Conservation (phyloP, 1,284 basidiomycete species). For the Macrocystidia cucumis region DNA sequence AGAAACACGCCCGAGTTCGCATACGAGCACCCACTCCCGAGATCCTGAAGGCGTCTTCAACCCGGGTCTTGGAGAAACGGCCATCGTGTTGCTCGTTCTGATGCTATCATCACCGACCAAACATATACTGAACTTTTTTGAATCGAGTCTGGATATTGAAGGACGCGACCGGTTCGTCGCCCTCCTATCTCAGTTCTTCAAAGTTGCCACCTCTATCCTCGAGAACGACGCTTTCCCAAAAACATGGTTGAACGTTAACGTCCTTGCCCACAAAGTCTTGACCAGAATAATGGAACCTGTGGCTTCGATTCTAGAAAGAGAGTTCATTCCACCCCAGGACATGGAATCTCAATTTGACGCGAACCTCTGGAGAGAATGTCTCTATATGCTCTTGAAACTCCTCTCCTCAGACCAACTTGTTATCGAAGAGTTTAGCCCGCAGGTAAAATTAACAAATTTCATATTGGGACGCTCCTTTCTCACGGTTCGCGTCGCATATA, state of each 20-base stretch:
- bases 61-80: conserved; percentile 80
- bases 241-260: conserved; percentile 90
- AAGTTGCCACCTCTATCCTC: conserved; percentile 77
- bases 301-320: conserved; percentile 66
- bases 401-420: conserved; percentile 87
- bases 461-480: conserved; percentile 5
- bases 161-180: conserved; percentile 71
- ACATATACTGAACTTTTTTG: conserved; percentile 75
- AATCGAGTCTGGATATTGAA: conserved; percentile 79
- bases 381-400: conserved; percentile 79
- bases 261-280: conserved; percentile 83
- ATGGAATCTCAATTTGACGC: conserved; percentile 67
- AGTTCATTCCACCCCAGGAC: conserved; percentile 74
- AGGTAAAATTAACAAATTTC: conserved; percentile 38
- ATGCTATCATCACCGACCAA: conserved; percentile 75
- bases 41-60: conserved; percentile 56
- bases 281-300: conserved; percentile 87
- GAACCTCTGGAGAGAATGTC: conserved; percentile 75
- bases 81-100: conserved; percentile 80
- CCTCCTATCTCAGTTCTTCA: conserved; percentile 76
- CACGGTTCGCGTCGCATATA: conserved; percentile 25
- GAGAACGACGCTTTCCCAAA: conserved; percentile 86
- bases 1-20: conserved; percentile 38
- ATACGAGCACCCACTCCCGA: conserved; percentile 27
- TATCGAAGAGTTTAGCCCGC: conserved; percentile 91